phyloP scores from a whole-genome alignment of 257 asterid genomes.

The Oldenlandia corymbosa region DNA sequence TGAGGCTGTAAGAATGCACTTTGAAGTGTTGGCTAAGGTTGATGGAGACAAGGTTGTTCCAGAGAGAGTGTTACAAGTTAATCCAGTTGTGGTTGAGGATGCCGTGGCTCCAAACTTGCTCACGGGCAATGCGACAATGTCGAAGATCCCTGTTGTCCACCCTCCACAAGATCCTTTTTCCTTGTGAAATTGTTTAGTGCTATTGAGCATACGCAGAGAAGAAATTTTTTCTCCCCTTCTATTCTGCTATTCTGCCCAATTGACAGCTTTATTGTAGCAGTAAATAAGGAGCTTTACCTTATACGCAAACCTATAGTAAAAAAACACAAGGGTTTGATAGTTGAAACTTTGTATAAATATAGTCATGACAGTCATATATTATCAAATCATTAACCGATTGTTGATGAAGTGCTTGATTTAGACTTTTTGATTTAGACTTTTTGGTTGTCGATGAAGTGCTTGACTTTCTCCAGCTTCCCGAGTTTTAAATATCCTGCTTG shows the following conservation, averaged over 20 bases:
- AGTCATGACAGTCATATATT: background rate
- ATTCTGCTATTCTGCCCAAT: background rate
- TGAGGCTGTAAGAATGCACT: slow-evolving; percentile 61
- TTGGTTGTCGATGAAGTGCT: no score
- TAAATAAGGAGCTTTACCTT: background rate
- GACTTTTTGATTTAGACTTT: no score
- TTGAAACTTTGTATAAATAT: slow-evolving; percentile 8
- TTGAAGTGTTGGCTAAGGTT: slow-evolving; percentile 87
- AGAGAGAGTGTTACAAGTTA: slow-evolving; percentile 71
- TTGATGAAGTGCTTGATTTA: no score
- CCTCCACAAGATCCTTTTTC: slow-evolving; percentile 61
- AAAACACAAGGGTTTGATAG: background rate
- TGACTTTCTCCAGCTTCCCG: no score
- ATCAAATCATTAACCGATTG: background rate
- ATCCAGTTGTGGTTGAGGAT: slow-evolving; percentile 65
- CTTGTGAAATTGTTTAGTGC: slow-evolving; percentile 30
- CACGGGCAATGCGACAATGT: slow-evolving; percentile 52
- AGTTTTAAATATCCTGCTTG: no score
- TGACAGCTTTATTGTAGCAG: background rate
- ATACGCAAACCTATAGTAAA: slow-evolving; percentile 1
- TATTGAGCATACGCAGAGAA: slow-evolving; percentile 29
- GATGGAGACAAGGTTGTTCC: slow-evolving; percentile 87
- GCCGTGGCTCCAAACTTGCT: slow-evolving; percentile 41
- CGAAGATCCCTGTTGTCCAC: slow-evolving; percentile 50
- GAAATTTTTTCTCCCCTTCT: background rate